Evolutionary conservation across 2,329 filamentous ascomycete genomes (phyloP), one percentile per base, ranked within the genome.

Genomic region (Niveomyces coronatus): DNA sequence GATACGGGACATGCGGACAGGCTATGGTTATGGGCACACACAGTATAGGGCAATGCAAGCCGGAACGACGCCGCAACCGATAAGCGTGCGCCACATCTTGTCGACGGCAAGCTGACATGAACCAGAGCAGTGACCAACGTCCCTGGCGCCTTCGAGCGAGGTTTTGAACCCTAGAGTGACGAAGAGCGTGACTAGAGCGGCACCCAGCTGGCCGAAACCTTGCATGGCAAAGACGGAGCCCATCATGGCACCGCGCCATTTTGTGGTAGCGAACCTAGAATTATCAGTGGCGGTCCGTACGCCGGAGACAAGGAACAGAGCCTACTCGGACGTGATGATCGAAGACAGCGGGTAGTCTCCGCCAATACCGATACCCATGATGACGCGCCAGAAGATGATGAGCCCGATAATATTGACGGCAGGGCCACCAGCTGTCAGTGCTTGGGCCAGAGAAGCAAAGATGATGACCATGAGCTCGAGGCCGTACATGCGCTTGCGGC

Each of bases 181-280:
- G 50, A 88, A 83, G 32, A 91, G 66, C 56, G 85, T 81, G 45
- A 91, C 68, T 20, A 89, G 73, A 32, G 82, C 82, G 34, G 81
- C 84, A 18, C 67, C 68, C 39, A 91, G 77, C 59, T 91, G 85
- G 15, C 85, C 85, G 36, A 91, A 71, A 46, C 85, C 84, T 57
- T 93, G 85, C 82, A 88, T 89, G 48, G 84, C 82, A 52, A 91
- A 91, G 38, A 91, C 85, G 13, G 82, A 71, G 23, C 76, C 82
- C 79, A 93, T 88, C 80, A 91, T 91, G 46, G 83, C 83, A 48
- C 84, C 85, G 58, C 85, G 68, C 78, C 83, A 88, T 60, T 82
- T 86, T 37, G 84, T 89, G 4, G 82, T 88, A 9, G 85, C 83
- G 52, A 91, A 61, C 38, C 58, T 61, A 19, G 4, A 34, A 10